Evolutionary conservation across 2,329 filamentous ascomycete genomes (phyloP).

Genomic region (Hirsutella rhossiliensis): DNA sequence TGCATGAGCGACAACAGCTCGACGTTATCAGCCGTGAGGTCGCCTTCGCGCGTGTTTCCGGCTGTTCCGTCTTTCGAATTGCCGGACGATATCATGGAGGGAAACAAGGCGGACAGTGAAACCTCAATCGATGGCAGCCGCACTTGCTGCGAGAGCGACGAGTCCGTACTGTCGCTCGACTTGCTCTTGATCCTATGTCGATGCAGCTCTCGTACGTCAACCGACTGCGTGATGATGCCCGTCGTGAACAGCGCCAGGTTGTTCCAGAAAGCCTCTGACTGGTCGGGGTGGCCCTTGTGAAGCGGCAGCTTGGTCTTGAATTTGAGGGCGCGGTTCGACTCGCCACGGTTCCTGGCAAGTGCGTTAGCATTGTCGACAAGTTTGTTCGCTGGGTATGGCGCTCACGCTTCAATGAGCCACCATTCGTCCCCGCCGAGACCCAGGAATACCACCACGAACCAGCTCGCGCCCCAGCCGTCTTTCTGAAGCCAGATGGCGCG

Average conservation of each 20-base stretch:
- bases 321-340: slow-evolving; percentile 12
- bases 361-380: slow-evolving; percentile 5
- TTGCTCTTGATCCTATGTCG: slow-evolving; percentile 28
- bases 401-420: slow-evolving; percentile 61
- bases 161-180: slow-evolving; percentile 20
- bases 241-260: slow-evolving; percentile 37
- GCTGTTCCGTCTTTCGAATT: slow-evolving; percentile 6
- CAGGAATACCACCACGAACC: slow-evolving; percentile 61
- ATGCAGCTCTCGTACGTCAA: slow-evolving; percentile 36
- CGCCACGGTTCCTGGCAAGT: slow-evolving; percentile 12
- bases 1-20: slow-evolving; percentile 12
- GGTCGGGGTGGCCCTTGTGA: slow-evolving; percentile 28
- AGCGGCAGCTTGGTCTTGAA: slow-evolving; percentile 30
- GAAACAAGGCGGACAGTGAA: slow-evolving; percentile 33
- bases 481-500: slow-evolving; percentile 59
- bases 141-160: slow-evolving; percentile 28
- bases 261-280: slow-evolving; percentile 38
- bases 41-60: slow-evolving; percentile 2
- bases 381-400: background rate
- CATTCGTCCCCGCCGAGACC: slow-evolving; percentile 64
- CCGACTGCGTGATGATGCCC: slow-evolving; percentile 37
- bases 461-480: slow-evolving; percentile 57
- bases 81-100: slow-evolving; percentile 18
- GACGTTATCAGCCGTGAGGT: slow-evolving; percentile 4
- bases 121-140: slow-evolving; percentile 36